Percentiles rank a stretch among this genome's conserved stretches.
Conservation (phyloP, 2,329 filamentous ascomycete genomes). For the Mariannaea elegans region DNA sequence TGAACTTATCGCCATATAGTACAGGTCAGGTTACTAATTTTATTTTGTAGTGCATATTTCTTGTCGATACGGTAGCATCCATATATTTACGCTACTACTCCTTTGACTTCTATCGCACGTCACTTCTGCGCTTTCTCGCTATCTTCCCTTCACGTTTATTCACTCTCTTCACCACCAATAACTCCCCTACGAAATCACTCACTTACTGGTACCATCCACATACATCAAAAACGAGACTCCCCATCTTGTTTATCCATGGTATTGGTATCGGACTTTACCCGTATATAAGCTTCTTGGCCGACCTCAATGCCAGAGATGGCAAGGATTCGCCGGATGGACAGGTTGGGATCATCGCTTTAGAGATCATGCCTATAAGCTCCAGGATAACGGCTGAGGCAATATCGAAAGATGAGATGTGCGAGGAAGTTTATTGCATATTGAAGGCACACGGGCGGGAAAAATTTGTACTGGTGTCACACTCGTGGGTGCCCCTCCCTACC, state of each 20-base stretch:
- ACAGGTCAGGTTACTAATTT: conserved; percentile 18
- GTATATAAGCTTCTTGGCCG: conserved; percentile 62
- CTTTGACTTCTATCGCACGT: conserved; percentile 58
- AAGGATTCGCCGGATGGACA: conserved; percentile 52
- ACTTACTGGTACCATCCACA: conserved; percentile 54
- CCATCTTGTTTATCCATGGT: conserved; percentile 70
- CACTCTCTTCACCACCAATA: conserved; percentile 53
- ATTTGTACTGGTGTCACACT: conserved; percentile 63
- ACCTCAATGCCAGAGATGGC: conserved; percentile 54
- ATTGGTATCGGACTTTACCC: conserved; percentile 64
- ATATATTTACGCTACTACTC: conserved; percentile 51
- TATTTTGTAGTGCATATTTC: conserved; percentile 50
- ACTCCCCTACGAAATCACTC: conserved; percentile 56
- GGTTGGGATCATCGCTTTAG: conserved; percentile 66
- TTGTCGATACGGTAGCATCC: conserved; percentile 54
- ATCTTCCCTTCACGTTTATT: conserved; percentile 64
- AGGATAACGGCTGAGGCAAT: conserved; percentile 62
- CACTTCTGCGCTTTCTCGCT: conserved; percentile 45
- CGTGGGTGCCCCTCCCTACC: conserved; percentile 33
- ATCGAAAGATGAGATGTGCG: conserved; percentile 56
- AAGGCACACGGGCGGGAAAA: conserved; percentile 58
- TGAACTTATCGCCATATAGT: not conserved
- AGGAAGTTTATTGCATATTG: conserved; percentile 62
- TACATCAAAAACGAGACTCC: conserved; percentile 63
- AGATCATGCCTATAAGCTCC: conserved; percentile 67